Base-by-base conservation (phyloP, 2,329 filamentous ascomycete genomes). In the Raffaelea albimanens region DNA sequence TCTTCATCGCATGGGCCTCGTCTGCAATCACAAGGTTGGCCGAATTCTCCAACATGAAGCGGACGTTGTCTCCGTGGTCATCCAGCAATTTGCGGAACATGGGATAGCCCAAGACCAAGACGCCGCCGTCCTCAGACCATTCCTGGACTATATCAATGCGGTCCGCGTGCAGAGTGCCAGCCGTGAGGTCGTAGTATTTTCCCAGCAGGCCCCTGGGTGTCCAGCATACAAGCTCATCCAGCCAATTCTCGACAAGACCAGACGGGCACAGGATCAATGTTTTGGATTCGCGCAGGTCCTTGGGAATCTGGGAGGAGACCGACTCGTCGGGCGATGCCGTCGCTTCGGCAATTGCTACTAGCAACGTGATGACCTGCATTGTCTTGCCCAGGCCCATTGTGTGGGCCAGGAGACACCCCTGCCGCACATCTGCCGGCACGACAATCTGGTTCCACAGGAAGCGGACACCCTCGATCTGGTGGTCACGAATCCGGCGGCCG, bases 341-440 rank as follows among this genome's bases (percentile, higher is more conserved):
- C 3, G 87, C 78, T 55, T 86, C 75, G 4, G 80, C 72, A 51
- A 95, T 76, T 0, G 86, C 82, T 16, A 85, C 75, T 5, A 96
- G 73, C n/a, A 95, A 68, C 1, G 87, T 85, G 50, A 95, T 87
- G 5, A 88, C 78, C 66, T 95, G 89, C 82, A 95, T 88, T 0
- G 89, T 94, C 67, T 95, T 96, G 16, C 89, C 89, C 2, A 95
- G 67, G 2, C 90, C 90, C 89, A 95, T 95, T 0, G 86, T 87
- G 61, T 95, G 89, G 5, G 89, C 85, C 19, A 95, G 71, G 13
- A 95, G 72, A 59, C 87, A 94, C 2, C 89, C 89, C 62, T 89
- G 82, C 18, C 73, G 72, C 5, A 69, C 67, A 4, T 72, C 67
- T 2, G 68, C 61, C 47, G 81, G 75, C 29, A 75, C 72, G 5